Base-by-base conservation (phyloP, 1,284 basidiomycete genomes). In the Pseudozyma hubeiensis region DNA sequence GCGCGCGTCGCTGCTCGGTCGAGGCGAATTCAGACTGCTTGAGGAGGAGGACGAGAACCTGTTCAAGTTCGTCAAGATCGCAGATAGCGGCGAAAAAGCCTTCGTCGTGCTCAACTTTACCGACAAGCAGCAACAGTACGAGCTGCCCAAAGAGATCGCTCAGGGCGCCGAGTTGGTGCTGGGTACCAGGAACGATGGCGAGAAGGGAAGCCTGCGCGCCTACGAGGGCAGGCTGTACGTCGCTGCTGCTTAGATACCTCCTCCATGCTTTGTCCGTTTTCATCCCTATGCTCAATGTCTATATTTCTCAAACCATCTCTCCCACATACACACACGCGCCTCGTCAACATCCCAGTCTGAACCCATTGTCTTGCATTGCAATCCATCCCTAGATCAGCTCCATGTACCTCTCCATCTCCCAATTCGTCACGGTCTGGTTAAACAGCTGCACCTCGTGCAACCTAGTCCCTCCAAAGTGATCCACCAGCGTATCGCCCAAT, bases 391-490 rank as follows among this genome's bases (percentile, higher is more conserved):
- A 77, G 39, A 74, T 47, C 14, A 77, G 50, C 60, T 77, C 74
- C 65, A 77, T 69, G n/a, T 77, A 77, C 43, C 74, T 51, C 89
- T 82, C 79, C 93, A 93, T 89, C 89, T 97, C 94, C 94, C 94
- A 97, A 84, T 89, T 91, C 4, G 94, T 97, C 31, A 97, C 93
- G 5, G 94, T 92, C 78, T 90, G 89, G 78, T 93, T 92, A 90
- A 92, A 94, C 50, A 92, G 79, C 60, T 88, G 89, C 47, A 95
- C 89, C 85, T 97, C 94, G 83, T 96, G 92, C 84, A 93, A 88
- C 77, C 95, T 89, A 10, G 95, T 97, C 2, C 93, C 94, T 5
- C 92, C 93, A 82, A 89, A 96, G 82, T 98, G 95, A 35, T 97
- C 93, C 3, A 98, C 93, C 79, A 97, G 94, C 39, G 90, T 90